Conservation (phyloP, 2,329 filamentous ascomycete genomes). For the Purpureocillium lavendulum region DNA sequence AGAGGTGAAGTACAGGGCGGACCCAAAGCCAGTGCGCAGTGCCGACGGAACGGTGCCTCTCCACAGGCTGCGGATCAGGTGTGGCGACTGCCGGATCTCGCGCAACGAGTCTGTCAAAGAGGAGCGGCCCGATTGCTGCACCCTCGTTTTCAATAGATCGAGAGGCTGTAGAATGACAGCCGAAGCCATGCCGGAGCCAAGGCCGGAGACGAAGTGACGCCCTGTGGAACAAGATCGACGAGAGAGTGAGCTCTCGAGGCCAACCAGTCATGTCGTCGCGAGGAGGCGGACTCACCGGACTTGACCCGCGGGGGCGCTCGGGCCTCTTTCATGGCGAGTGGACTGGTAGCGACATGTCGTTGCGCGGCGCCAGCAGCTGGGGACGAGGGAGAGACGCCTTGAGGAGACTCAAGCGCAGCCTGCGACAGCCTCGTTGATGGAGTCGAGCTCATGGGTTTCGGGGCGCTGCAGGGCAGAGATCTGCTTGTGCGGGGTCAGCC, state of each 20-base stretch:
- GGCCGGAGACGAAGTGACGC: slow-evolving; percentile 83
- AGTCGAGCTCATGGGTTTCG: neutral
- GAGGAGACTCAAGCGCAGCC: too few relatives aligned
- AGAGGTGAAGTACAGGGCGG: slow-evolving; percentile 86
- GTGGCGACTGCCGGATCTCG: slow-evolving; percentile 47
- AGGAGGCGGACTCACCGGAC: slow-evolving; percentile 6
- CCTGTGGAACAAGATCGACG: slow-evolving; percentile 30
- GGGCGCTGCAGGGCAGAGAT: neutral
- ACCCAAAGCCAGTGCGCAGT: slow-evolving; percentile 87
- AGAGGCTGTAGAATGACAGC: slow-evolving; percentile 89
- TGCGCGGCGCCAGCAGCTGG: neutral
- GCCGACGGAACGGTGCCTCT: slow-evolving; percentile 86
- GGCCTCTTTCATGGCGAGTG: slow-evolving; percentile 9
- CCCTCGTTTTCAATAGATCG: slow-evolving; percentile 91
- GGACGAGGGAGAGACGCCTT: too few relatives aligned
- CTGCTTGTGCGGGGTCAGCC: too few relatives aligned
- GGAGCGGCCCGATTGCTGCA: slow-evolving; percentile 74
- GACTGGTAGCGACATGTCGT: neutral
- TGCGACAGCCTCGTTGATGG: too few relatives aligned
- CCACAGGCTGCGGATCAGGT: slow-evolving; percentile 67
- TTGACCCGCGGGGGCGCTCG: slow-evolving; percentile 6
- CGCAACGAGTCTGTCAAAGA: slow-evolving; percentile 41
- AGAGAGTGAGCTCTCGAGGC: neutral
- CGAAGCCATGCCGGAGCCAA: slow-evolving; percentile 78
- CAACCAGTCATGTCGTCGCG: too few relatives aligned